These are phyloP conservation scores for Puccinia horiana DNA, from an alignment of 1,284 basidiomycete genomes.

Conservation along the genomic window DNA sequence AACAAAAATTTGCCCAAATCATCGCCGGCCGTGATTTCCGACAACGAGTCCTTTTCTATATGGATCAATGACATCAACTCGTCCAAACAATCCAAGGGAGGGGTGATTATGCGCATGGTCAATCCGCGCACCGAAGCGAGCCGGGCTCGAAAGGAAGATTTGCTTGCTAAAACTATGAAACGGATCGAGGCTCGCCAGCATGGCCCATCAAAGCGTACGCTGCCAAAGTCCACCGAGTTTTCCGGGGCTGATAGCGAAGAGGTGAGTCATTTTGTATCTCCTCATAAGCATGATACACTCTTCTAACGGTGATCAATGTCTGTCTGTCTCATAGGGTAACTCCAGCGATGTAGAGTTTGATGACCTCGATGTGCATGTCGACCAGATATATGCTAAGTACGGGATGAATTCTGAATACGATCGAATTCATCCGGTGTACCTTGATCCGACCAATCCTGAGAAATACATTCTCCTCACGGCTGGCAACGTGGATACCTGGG, in stretches of 20 bases:
- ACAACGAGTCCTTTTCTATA: not conserved
- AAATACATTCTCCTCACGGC: not conserved
- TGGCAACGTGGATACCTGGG: not conserved
- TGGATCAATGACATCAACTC: conserved; percentile 1
- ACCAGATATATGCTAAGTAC: not conserved
- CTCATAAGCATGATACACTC: too few relatives aligned
- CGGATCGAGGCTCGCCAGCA: not conserved
- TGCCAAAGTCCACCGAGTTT: not conserved
- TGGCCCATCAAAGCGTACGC: not conserved
- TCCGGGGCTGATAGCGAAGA: not conserved
- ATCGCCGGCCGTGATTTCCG: not conserved
- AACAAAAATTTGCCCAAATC: not conserved
- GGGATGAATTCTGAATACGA: not conserved
- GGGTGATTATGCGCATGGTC: not conserved
- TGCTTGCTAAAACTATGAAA: not conserved
- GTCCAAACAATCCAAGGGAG: not conserved
- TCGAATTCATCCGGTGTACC: not conserved
- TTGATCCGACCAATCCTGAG: conserved; percentile 8
- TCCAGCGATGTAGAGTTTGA: not conserved
- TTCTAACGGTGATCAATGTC: not conserved
- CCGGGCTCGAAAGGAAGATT: not conserved
- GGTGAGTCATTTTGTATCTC: too few relatives aligned
- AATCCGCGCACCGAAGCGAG: not conserved
- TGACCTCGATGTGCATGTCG: not conserved
- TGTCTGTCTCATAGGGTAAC: too few relatives aligned